These are phyloP conservation scores for Fusarium fujikuroi DNA, from an alignment of 2,329 filamentous ascomycete species.

Conservation along the genomic window DNA sequence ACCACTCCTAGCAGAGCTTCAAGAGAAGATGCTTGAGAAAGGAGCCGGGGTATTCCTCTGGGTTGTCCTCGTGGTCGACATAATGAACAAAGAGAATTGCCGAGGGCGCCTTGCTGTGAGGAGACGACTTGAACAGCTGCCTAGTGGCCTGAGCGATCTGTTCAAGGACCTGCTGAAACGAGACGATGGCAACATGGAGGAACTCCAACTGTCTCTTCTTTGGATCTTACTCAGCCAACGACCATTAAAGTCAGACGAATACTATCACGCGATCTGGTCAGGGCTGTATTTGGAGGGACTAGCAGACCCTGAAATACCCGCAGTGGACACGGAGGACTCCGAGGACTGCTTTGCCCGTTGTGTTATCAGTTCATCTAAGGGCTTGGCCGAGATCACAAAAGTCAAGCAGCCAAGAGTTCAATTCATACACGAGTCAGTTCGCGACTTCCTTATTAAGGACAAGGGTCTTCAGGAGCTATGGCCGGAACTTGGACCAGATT, in stretches of 20 bases:
- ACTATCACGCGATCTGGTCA: conserved; percentile 50
- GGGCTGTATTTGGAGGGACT: rapidly evolving
- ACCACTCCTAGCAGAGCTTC: neutral
- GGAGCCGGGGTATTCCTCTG: conserved; percentile 58
- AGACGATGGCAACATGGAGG: conserved; percentile 54
- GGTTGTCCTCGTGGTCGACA: conserved; percentile 48
- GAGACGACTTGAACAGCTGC: conserved; percentile 50
- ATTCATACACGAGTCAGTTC: conserved; percentile 65
- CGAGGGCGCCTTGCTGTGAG: conserved; percentile 42
- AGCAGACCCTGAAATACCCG: neutral
- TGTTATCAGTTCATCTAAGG: conserved; percentile 59
- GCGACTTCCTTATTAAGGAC: conserved; percentile 57
- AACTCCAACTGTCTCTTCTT: conserved; percentile 57
- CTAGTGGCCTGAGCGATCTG: conserved; percentile 54
- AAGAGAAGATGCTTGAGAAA: conserved; percentile 47
- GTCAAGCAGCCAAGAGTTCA: conserved; percentile 52
- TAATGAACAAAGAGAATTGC: conserved; percentile 51
- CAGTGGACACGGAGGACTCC: conserved; percentile 30
- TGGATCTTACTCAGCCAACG: conserved; percentile 63
- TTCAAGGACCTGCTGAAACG: conserved; percentile 63
- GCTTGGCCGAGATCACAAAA: conserved; percentile 57
- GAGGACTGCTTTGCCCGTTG: conserved; percentile 35
- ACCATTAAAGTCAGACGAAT: conserved; percentile 56
- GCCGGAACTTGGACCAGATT: conserved; percentile 7
- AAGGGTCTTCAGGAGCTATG: conserved; percentile 41